Evolutionary conservation across 768 basidiomycete genomes (phyloP), one percentile per base, ranked within the genome.

Genomic region (Collybia sordida): DNA sequence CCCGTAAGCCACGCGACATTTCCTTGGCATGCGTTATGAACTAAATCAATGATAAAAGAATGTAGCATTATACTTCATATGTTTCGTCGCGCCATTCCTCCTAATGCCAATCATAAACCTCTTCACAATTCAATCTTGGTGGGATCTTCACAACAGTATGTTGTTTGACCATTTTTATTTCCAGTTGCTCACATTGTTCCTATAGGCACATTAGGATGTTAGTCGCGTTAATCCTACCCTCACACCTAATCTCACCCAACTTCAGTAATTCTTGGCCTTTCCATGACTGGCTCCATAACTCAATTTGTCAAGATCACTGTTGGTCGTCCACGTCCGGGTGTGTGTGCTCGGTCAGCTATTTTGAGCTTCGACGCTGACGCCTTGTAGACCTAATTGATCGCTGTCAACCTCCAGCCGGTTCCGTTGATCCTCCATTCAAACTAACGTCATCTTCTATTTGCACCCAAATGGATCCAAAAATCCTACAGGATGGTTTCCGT

Each of bases 241-340:
- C 23, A 19, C 43, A 34, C 31, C 11, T 43, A 14, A 24, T 21
- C 27, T 38, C 18, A 6, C 31, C 22, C 9, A 36, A 50, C 38
- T 49, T 24, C 59, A 85, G 87, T 93, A 50, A 73, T 90, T 45
- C 81, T 94, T 39, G 77, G 82, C n/a, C 74, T 90, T 44, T 73
- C 84, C 8, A 71, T 94, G 31, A 85, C 94, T 4, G 94, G 91
- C 11, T 66, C 85, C 18, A 70, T 95, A 45, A 97, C 96, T 1
- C 89, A 96, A 62, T 75, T 93, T 51, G 76, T 81, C 45, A 98
- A 98, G 68, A 71, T 92, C 36, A 87, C 86, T 1, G 94, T 95
- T 38, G 94, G 94, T 19, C 82, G 94, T 12, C 93, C 94, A 8
- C 82, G 94, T 14, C 94, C 93, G 53, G 92, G 90, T 85, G 53